A percentile compares a stretch with the other conserved stretches of the same genome.
Conservation (phyloP, 495 filamentous ascomycete species). For the Daldinia vernicosa region DNA sequence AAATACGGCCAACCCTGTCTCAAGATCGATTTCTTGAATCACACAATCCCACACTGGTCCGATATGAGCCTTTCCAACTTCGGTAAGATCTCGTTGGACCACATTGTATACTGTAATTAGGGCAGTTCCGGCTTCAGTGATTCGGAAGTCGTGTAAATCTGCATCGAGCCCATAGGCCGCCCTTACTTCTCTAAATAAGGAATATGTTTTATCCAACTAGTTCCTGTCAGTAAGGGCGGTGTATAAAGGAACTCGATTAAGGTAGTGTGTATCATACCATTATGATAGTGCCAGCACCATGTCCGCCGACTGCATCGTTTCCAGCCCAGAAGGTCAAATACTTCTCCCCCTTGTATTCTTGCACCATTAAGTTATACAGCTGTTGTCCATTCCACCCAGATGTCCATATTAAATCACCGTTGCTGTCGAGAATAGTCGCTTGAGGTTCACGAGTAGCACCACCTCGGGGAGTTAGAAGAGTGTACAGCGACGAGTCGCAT, state of each 20-base stretch:
- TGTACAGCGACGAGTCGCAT: slow-evolving; percentile 56
- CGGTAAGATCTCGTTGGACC: slow-evolving; percentile 46
- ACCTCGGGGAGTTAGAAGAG: slow-evolving; percentile 56
- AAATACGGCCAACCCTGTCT: slow-evolving; percentile 51
- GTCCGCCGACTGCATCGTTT: slow-evolving; percentile 56
- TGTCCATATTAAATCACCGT: slow-evolving; percentile 58
- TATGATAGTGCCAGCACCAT: slow-evolving; percentile 58
- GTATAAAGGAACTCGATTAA: neutral
- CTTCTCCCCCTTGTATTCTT: slow-evolving; percentile 51
- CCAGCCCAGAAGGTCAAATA: slow-evolving; percentile 65
- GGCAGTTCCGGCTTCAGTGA: slow-evolving; percentile 56
- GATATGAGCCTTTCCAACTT: slow-evolving; percentile 45
- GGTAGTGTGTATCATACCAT: slow-evolving; percentile 51
- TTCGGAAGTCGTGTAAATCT: slow-evolving; percentile 58
- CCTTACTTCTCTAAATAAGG: slow-evolving; percentile 20
- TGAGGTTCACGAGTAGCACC: slow-evolving; percentile 48
- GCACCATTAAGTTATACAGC: slow-evolving; percentile 55
- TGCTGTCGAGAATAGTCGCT: slow-evolving; percentile 56
- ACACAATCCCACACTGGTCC: slow-evolving; percentile 59
- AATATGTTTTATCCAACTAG: slow-evolving; percentile 27
- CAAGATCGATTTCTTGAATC: slow-evolving; percentile 60
- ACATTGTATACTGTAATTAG: slow-evolving; percentile 57
- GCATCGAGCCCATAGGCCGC: slow-evolving; percentile 28
- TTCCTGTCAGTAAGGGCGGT: neutral
- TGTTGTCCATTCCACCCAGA: slow-evolving; percentile 44